phyloP scores from a whole-genome alignment of 129 eudicot genomes.

The Heracleum sosnowskyi region DNA sequence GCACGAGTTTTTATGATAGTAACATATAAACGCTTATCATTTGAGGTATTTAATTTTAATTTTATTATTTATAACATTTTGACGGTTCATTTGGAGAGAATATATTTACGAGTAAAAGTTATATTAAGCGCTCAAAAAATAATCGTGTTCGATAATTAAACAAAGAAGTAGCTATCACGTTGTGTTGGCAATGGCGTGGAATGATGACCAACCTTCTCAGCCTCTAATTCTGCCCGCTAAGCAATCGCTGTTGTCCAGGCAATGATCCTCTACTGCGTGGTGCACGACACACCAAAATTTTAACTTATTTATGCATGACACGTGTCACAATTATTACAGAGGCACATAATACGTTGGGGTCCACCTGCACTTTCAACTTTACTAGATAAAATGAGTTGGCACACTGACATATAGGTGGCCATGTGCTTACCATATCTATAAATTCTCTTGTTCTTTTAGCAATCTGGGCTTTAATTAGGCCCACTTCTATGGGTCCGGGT shows the following conservation, averaged over 20 bases:
- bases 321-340: neutral
- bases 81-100: too few relatives aligned
- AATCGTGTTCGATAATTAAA: too few relatives aligned
- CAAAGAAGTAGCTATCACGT: neutral
- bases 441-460: neutral
- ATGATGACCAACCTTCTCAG: neutral
- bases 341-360: neutral
- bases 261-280: neutral
- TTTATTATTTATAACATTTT: too few relatives aligned
- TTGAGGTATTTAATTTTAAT: too few relatives aligned
- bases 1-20: too few relatives aligned
- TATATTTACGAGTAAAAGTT: too few relatives aligned
- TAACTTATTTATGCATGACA: neutral
- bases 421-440: slow-evolving; percentile 1
- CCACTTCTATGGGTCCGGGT: neutral
- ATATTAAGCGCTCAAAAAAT: too few relatives aligned
- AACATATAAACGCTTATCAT: too few relatives aligned
- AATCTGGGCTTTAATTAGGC: neutral
- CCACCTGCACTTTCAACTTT: slow-evolving; percentile 2
- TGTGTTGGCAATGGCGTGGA: slow-evolving; percentile 6
- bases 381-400: slow-evolving; percentile 6
- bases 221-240: slow-evolving; percentile 1
- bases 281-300: neutral
- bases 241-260: neutral
- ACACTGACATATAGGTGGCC: neutral